These are phyloP conservation scores for Paraconiothyrium brasiliense DNA, from an alignment of 2,329 filamentous ascomycete genomes.

Conservation along the genomic window DNA sequence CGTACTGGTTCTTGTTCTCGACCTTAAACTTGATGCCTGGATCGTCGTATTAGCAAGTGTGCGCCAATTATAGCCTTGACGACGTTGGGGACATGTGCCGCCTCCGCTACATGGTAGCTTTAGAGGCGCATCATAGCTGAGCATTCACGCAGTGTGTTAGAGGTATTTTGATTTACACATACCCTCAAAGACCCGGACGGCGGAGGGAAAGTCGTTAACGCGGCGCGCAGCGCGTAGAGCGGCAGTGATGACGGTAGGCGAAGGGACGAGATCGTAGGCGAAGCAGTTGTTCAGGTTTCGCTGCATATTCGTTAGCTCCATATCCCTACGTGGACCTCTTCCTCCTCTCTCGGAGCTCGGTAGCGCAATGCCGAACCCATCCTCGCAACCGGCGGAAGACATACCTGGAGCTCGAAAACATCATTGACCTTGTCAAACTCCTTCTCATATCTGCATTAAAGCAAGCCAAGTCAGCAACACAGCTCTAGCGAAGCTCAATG, in stretches of 20 bases:
- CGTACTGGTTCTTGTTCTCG: conserved; percentile 97
- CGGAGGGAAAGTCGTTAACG: conserved; percentile 98
- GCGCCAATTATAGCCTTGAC: neutral
- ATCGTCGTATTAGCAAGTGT: conserved; percentile 35
- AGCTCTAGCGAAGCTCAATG: conserved; percentile 31
- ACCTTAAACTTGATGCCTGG: conserved; percentile 98
- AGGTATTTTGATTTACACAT: conserved; percentile 48
- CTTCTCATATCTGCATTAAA: conserved; percentile 86
- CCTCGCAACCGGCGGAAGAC: conserved; percentile 37
- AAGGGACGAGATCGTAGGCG: conserved; percentile 99
- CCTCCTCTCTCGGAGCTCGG: conserved; percentile 16
- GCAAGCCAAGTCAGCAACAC: conserved; percentile 37
- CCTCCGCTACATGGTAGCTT: neutral
- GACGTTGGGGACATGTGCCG: neutral
- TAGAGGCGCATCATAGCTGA: neutral
- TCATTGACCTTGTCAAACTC: conserved; percentile 98
- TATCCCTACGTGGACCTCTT: conserved; percentile 6
- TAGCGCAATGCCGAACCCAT: conserved; percentile 27
- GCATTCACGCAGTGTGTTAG: neutral
- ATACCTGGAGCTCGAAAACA: conserved; percentile 99
- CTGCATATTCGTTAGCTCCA: conserved; percentile 54
- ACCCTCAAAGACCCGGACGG: conserved; percentile 99
- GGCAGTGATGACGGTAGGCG: conserved; percentile 86
- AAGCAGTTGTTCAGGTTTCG: conserved; percentile 99
- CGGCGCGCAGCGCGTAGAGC: conserved; percentile 92